Conservation (phyloP, 331 rosid species). For the Quercus phellos region DNA sequence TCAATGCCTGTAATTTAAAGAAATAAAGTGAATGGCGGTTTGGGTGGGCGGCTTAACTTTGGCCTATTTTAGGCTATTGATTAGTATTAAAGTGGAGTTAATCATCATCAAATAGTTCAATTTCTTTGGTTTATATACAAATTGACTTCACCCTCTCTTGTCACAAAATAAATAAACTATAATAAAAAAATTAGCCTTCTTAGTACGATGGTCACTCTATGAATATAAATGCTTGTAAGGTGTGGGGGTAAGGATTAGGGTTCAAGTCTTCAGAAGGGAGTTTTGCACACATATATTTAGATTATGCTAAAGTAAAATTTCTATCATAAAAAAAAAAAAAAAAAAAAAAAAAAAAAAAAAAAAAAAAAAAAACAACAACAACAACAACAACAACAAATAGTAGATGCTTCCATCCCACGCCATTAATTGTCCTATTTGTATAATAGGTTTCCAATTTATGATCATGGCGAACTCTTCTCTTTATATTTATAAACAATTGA, state of each 20-base stretch:
- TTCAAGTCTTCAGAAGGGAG: too few relatives aligned
- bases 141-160: not conserved
- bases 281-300: too few relatives aligned
- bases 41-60: not conserved
- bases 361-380: too few relatives aligned
- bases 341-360: not conserved
- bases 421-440: not conserved
- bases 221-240: too few relatives aligned
- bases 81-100: not conserved
- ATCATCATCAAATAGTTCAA: not conserved
- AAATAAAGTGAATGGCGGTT: not conserved
- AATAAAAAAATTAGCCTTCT: too few relatives aligned
- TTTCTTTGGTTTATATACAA: not conserved
- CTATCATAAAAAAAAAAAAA: too few relatives aligned
- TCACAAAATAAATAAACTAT: too few relatives aligned
- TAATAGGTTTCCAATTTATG: not conserved
- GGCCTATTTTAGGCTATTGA: not conserved
- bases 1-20: not conserved
- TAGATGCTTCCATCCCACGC: not conserved
- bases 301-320: too few relatives aligned
- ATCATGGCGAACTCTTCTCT: not conserved
- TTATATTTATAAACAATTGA: too few relatives aligned
- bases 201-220: too few relatives aligned
- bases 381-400: too few relatives aligned
- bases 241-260: accelerated